Percentiles rank a stretch among this genome's conserved stretches.
Conservation (phyloP, 2,329 filamentous ascomycete species). For the Sporothrix dimorphospora region DNA sequence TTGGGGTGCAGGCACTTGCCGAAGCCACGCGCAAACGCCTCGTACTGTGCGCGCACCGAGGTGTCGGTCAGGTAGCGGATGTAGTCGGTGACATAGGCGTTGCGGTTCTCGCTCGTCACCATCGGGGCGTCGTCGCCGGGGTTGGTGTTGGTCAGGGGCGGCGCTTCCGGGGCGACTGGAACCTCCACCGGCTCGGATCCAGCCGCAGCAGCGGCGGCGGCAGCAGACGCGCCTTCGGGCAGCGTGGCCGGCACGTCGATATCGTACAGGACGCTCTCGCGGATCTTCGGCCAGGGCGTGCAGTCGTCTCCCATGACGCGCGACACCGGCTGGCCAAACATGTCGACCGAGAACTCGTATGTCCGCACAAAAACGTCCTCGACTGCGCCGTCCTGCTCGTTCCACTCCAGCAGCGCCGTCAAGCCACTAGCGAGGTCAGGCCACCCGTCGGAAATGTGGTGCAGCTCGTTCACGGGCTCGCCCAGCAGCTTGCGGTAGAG, state of each 20-base stretch:
- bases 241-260: slow-evolving; percentile 1
- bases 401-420: slow-evolving; percentile 73
- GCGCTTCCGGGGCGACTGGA: background rate
- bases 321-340: slow-evolving; percentile 60
- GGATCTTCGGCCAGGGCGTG: slow-evolving; percentile 59
- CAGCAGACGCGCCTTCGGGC: background rate
- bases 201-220: background rate
- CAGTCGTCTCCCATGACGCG: slow-evolving; percentile 55
- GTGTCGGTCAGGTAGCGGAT: slow-evolving; percentile 79
- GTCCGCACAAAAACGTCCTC: slow-evolving; percentile 81
- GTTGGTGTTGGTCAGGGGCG: slow-evolving; percentile 7
- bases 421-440: slow-evolving; percentile 77
- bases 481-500: slow-evolving; percentile 81
- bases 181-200: background rate
- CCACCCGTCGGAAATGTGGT: slow-evolving; percentile 87
- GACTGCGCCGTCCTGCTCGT: slow-evolving; percentile 72
- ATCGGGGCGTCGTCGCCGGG: slow-evolving; percentile 52
- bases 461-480: slow-evolving; percentile 67
- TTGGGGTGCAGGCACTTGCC: slow-evolving; percentile 70
- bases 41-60: slow-evolving; percentile 75
- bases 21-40: slow-evolving; percentile 83
- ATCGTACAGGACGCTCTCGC: slow-evolving; percentile 32
- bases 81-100: slow-evolving; percentile 81
- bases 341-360: slow-evolving; percentile 77
- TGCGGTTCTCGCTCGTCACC: slow-evolving; percentile 81